phyloP scores from a whole-genome alignment of 148 eudicot species.

The Camellia japonica region DNA sequence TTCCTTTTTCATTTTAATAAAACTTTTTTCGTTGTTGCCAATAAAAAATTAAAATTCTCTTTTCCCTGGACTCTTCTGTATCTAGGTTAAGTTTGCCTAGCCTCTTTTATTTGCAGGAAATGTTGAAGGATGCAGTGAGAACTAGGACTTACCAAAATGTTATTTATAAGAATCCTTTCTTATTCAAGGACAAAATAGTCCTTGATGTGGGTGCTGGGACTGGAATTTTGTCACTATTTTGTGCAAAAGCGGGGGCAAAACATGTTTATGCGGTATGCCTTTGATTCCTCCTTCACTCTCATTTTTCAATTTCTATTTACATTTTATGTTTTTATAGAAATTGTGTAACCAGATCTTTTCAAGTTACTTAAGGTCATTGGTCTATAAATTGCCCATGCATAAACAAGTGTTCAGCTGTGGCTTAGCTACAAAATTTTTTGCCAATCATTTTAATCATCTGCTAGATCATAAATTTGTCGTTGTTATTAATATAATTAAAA shows the following conservation, averaged over 20 bases:
- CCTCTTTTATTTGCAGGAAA: conserved; percentile 60
- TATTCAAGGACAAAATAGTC: conserved; percentile 87
- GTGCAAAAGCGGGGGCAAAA: conserved; percentile 98
- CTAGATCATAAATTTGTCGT: background rate
- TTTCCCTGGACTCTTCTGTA: background rate
- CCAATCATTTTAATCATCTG: background rate
- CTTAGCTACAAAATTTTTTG: background rate
- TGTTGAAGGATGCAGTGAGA: conserved; percentile 93
- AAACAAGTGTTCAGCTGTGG: background rate
- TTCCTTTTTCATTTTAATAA: too few species aligned
- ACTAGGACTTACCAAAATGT: conserved; percentile 95
- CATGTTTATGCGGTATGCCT: conserved; percentile 91
- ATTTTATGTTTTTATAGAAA: background rate
- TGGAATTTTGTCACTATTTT: conserved; percentile 92
- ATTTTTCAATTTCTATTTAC: background rate
- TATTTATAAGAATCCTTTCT: conserved; percentile 71
- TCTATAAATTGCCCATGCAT: background rate
- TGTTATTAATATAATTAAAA: background rate
- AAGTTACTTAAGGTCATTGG: background rate
- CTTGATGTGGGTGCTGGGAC: conserved; percentile 99
- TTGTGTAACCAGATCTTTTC: background rate
- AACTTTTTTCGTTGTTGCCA: too few species aligned
- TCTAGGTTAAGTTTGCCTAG: background rate
- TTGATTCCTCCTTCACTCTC: background rate
- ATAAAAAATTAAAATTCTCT: background rate